Evolutionary conservation across 106 monocot species (phyloP), one percentile per base, ranked within the genome.

Genomic region (Hemerocallis citrina): DNA sequence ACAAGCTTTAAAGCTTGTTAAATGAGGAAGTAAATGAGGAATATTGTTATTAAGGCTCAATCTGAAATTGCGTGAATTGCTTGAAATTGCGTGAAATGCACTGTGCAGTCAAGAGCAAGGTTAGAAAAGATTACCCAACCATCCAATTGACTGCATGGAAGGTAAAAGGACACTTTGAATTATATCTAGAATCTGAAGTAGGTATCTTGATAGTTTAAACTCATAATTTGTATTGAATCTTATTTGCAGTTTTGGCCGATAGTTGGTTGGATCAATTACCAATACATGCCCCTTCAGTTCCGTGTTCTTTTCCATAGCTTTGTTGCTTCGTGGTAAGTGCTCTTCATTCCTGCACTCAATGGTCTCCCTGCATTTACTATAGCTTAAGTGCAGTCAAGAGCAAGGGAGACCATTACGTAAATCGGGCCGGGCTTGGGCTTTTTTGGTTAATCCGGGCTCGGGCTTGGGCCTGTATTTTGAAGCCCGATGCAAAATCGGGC

Each of bases 241-340:
- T 67, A 16, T 69, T 24, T 82, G 75, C 86, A 96, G 95, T 90
- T 96, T 63, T 96, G 90, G 90, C 95, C 95, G 1, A 67, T 96
- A 57, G 84, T 87, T 22, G 72, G 73, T 39, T 96, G 95, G 95
- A 50, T 96, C 15, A 96, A 96, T 74, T 96, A 96, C 72, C 90
- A 84, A 33, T 96, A 96, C 48, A 79, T 87, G 84, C 95, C 90
- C 35, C 89, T 90, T 37, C 95, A 90, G 52, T 81, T 96, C 45
- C 95, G 95, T 24, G 95, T 96, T 63, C 64, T 96, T n/a, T 96
- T 96, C 69, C 81, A 86, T 62, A 96, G 95, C 63, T 90, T 96
- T 21, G 73, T 96, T 54, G 95, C 90, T 55, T 80, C 95, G 21
- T 96, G 95, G 95, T 94, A 34, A 69, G 80, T 64, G 23, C 19